Evolutionary conservation across 257 asterid species (phyloP), one percentile per base, ranked within the genome.

Genomic region (Plantago elongata): DNA sequence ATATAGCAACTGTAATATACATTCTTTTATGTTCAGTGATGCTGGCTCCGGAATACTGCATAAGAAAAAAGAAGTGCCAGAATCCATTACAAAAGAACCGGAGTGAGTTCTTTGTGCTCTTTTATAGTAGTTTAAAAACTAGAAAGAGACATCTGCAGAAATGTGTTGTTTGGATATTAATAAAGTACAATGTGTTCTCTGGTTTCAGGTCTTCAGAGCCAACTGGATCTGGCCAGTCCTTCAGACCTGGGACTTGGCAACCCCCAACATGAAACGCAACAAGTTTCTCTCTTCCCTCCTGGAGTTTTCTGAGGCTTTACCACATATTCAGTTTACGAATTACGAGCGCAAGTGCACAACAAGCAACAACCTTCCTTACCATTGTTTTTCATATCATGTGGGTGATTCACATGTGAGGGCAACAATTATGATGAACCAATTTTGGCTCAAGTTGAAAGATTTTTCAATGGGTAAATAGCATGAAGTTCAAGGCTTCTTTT

Each of bases 161-260:
- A 34, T 34, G 2, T 34, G 27, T 22, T 22, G 1, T 34, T 22
- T 30, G 16, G 14, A 57, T 57, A 9, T 11, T 9, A 8, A 38
- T 9, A 3, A 15, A n/a, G 46, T 37, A 38, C 15, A 30, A 17
- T 37, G 30, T 57, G 6, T 61, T 56, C 27, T 63, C 58, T 61
- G 57, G 38, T 80, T 78, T 63, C 85, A 90, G 95, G 72, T 72
- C 86, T 13, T 72, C 94, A 3, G 98, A 91, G 85, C 96, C 98
- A 38, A 76, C 78, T 0, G 98, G 98, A 59, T 82, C 95, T 2
- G 98, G 98, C 12, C 80, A 64, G 70, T 84, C 98, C 48, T 88
- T 80, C 74, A 86, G 77, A 76, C 96, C 98, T 2, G 98, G 98
- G 76, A 78, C 90, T 52, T 91, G 98, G 98, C 95, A 86, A 71